A percentile compares a stretch with the other conserved stretches of the same genome.
Conservation (phyloP, 257 asterid species). For the Hygrophila difformis region DNA sequence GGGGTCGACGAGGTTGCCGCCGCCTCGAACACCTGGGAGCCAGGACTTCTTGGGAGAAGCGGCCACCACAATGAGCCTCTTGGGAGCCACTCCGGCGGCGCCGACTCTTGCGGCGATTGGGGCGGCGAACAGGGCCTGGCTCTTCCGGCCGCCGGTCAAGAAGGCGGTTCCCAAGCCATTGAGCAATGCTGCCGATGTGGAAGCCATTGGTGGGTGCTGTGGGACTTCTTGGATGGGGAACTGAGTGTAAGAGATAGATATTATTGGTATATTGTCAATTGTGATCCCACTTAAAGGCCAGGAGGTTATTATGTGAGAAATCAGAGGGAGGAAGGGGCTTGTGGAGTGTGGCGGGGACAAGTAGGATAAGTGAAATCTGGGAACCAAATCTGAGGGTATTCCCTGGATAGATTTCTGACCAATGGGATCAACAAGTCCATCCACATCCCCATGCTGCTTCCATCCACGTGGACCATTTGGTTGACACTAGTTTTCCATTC, state of each 20-base stretch:
- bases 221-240: too few relatives aligned
- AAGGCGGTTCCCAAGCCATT: constrained; percentile 73
- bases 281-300: too few relatives aligned
- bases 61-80: constrained; percentile 50
- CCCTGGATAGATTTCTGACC: too few relatives aligned
- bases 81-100: constrained; percentile 26
- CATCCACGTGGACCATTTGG: constrained; percentile 22
- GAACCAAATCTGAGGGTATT: too few relatives aligned
- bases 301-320: too few relatives aligned
- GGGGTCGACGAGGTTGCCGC: constrained; percentile 68
- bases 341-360: too few relatives aligned
- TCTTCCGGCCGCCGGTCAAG: constrained; percentile 69
- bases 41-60: constrained; percentile 85
- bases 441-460: neutral
- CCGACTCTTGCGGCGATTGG: constrained; percentile 36
- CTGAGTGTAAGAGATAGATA: too few relatives aligned
- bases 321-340: too few relatives aligned
- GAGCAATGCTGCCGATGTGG: constrained; percentile 81
- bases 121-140: constrained; percentile 44
- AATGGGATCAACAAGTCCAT: too few relatives aligned
- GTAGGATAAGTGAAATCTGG: constrained; percentile 1
- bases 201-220: constrained; percentile 48
- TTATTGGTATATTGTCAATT: constrained; percentile 27
- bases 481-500: constrained; percentile 10
- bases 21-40: constrained; percentile 72